phyloP scores from a whole-genome alignment of 139 green algal genomes.

The Protoeuglena noctilucae region DNA sequence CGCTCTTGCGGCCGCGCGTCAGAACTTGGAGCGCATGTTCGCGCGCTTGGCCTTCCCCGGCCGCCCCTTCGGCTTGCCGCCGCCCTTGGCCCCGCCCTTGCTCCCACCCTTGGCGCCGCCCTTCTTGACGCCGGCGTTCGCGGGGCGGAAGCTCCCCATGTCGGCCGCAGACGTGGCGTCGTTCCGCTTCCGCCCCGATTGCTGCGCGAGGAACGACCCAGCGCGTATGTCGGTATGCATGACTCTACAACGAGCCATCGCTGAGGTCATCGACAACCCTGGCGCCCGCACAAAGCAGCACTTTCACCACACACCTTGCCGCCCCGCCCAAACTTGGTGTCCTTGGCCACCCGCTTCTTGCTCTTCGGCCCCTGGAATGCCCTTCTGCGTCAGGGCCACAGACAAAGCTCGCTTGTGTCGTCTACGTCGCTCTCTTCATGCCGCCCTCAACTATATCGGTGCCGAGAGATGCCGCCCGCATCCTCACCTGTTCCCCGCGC shows the following conservation, averaged over 20 bases:
- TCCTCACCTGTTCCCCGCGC: too few relatives aligned
- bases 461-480: neutral
- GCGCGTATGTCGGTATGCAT: neutral
- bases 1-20: too few relatives aligned
- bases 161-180: constrained; percentile 54
- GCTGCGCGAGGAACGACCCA: neutral
- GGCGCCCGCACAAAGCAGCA: constrained; percentile 70
- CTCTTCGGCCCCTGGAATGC: constrained; percentile 1
- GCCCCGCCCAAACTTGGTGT: constrained; percentile 49
- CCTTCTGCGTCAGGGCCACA: neutral
- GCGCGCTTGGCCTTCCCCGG: neutral
- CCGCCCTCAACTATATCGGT: neutral
- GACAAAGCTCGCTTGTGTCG: neutral
- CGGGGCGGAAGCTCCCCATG: constrained; percentile 45
- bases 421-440: constrained; percentile 11
- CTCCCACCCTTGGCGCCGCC: too few relatives aligned
- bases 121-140: neutral
- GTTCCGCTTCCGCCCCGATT: constrained; percentile 79
- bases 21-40: too few relatives aligned
- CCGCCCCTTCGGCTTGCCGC: too few relatives aligned
- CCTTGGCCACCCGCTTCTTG: constrained; percentile 34
- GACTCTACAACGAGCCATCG: neutral
- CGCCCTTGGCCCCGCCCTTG: neutral
- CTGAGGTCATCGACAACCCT: constrained; percentile 29
- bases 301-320: neutral